Percentiles rank a stretch among this genome's conserved stretches.
Conservation (phyloP, 495 filamentous ascomycete genomes). For the Penicillium maclennaniae region DNA sequence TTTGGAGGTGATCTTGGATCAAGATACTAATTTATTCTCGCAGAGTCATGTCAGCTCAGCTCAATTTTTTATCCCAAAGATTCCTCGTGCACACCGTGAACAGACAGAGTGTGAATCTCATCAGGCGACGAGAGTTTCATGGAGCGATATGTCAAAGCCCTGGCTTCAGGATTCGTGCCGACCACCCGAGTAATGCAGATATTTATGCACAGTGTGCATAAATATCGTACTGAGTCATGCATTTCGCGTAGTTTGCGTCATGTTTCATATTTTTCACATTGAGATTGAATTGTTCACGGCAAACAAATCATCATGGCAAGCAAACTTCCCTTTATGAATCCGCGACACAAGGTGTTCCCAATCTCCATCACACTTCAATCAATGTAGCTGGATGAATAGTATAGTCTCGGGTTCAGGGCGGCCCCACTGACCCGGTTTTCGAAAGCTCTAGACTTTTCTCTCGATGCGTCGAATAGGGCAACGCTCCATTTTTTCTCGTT, state of each 20-base stretch:
- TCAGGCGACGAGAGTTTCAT: too few species aligned
- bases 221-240: too few species aligned
- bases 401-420: not conserved
- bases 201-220: too few species aligned
- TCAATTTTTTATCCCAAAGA: constrained; percentile 2
- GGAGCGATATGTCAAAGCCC: too few species aligned
- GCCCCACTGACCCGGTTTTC: not conserved
- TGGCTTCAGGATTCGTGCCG: too few species aligned
- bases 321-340: not conserved
- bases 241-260: too few species aligned
- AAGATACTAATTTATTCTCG: too few species aligned
- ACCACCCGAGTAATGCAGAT: too few species aligned
- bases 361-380: not conserved
- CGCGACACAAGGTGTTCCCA: not conserved
- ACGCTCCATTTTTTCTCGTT: not conserved
- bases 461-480: not conserved
- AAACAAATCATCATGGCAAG: not conserved
- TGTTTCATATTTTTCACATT: too few species aligned
- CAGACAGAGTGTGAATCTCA: too few species aligned
- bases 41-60: too few species aligned
- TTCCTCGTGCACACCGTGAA: not conserved
- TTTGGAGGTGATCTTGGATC: not conserved
- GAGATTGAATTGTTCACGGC: not conserved
- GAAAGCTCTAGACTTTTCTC: not conserved
- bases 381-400: not conserved